A percentile compares a stretch with the other conserved stretches of the same genome.
Evolutionary conservation across 1,139 yeast species (phyloP).

Genomic region (Debaryomyces sp.): DNA sequence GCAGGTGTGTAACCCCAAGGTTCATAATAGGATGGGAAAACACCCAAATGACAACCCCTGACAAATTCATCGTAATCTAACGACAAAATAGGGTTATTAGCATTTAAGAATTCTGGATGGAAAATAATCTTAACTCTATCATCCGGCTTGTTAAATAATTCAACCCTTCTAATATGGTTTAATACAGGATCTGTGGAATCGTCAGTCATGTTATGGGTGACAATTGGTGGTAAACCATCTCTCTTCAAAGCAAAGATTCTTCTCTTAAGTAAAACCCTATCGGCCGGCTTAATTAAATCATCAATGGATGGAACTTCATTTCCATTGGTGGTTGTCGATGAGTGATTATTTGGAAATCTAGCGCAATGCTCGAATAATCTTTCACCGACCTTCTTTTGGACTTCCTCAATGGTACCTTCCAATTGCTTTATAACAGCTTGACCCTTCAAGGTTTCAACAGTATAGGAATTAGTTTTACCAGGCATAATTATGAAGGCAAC

Average conservation of each 20-base stretch:
- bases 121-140: slow-evolving; percentile 94
- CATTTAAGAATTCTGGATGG: slow-evolving; percentile 96
- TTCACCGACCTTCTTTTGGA: slow-evolving; percentile 84
- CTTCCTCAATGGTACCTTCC: slow-evolving; percentile 86
- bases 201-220: slow-evolving; percentile 96
- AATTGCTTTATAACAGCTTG: slow-evolving; percentile 94
- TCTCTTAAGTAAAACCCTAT: slow-evolving; percentile 85
- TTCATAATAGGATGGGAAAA: slow-evolving; percentile 97
- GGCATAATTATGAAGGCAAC: slow-evolving; percentile 99
- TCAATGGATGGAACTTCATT: slow-evolving; percentile 64
- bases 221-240: slow-evolving; percentile 88
- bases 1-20: slow-evolving; percentile 99
- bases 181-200: slow-evolving; percentile 90
- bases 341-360: slow-evolving; percentile 63
- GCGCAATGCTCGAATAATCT: slow-evolving; percentile 91
- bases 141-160: slow-evolving; percentile 83
- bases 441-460: slow-evolving; percentile 93
- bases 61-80: slow-evolving; percentile 97
- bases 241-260: slow-evolving; percentile 93
- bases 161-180: slow-evolving; percentile 89
- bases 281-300: slow-evolving; percentile 84
- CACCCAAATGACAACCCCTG: slow-evolving; percentile 97
- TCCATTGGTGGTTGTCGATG: slow-evolving; percentile 58
- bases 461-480: slow-evolving; percentile 89
- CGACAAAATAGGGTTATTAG: slow-evolving; percentile 91